phyloP scores from a whole-genome alignment of 805 yeast genomes.

The Metschnikowia amazonensis region DNA sequence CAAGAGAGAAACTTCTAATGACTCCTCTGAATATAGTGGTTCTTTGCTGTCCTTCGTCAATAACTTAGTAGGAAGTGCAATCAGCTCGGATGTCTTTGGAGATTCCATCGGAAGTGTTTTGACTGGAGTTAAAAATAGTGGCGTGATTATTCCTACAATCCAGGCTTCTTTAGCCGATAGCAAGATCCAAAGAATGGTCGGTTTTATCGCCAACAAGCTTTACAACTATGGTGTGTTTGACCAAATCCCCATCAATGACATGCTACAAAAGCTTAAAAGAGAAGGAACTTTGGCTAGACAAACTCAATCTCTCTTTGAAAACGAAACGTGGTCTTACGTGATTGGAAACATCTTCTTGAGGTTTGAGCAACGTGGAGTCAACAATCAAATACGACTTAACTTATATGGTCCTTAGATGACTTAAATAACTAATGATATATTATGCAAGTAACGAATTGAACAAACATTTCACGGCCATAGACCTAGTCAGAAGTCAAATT shows the following conservation, averaged over 20 bases:
- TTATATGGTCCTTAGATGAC: slow-evolving; percentile 25
- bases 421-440: slow-evolving; percentile 2
- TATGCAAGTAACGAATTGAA: neutral
- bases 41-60: slow-evolving; percentile 30
- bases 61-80: slow-evolving; percentile 26
- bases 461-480: neutral
- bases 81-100: slow-evolving; percentile 20
- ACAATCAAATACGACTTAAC: slow-evolving; percentile 26
- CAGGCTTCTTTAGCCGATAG: slow-evolving; percentile 24
- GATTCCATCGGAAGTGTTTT: slow-evolving; percentile 24
- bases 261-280: slow-evolving; percentile 24
- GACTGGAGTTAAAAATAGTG: slow-evolving; percentile 30
- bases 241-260: slow-evolving; percentile 25
- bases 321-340: slow-evolving; percentile 30
- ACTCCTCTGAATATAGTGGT: slow-evolving; percentile 22
- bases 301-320: slow-evolving; percentile 25
- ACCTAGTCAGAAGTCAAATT: neutral
- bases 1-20: slow-evolving; percentile 8
- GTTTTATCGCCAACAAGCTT: slow-evolving; percentile 24
- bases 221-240: slow-evolving; percentile 34
- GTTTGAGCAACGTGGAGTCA: slow-evolving; percentile 31
- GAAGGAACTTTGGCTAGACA: slow-evolving; percentile 20
- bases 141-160: slow-evolving; percentile 26
- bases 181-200: slow-evolving; percentile 18
- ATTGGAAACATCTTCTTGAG: slow-evolving; percentile 29